Evolutionary conservation across 371 early-diverging fungal genomes (phyloP), one percentile per base, ranked within the genome.

Genomic region (Mortierella sp.): DNA sequence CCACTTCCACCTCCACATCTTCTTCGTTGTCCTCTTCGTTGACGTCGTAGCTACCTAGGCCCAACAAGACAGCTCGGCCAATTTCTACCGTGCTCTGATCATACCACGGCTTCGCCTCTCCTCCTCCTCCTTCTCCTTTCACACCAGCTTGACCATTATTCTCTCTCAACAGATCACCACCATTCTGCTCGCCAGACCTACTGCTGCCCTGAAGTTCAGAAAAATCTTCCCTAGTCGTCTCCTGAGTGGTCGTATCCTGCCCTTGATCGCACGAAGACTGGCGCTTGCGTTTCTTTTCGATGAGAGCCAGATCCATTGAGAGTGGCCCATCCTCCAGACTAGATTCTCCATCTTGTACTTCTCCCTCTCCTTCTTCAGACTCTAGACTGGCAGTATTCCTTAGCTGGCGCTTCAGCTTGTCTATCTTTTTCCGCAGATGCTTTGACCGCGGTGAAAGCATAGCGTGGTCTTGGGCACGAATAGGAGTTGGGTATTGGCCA

Each of bases 381-480:
- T 85, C 82, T n/a, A 82, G 72, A 63, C 86, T 85, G 2, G 75
- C 68, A 11, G 86, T 74, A 31, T 71, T 81, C 34, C 80, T 54
- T 10, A 85, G 58, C 50, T 82, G 86, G 6, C 80, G 74, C 70
- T 75, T 79, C 14, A 85, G 58, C 31, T 68, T 76, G 11, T 85
- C 70, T 78, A 85, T 75, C 45, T 80, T 85, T 31, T 48, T 81
- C 8, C 42, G 72, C 9, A 85, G 55, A 70, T 82, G 80, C 21
- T 34, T 82, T 28, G 86, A 85, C 4, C 86, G 74, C 3, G 86
- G 86, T n/a, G 86, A 85, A 42, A 85, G 72, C 5, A 75, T 45
- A 2, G 72, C 57, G 34, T 42, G 9, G 42, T 68, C 10, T 68
- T 42, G 14, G 31, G 63, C 2, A 24, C 42, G 38, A 42, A 3